Conservation (phyloP, 2,329 filamentous ascomycete species). For the Hypomyces perniciosus region DNA sequence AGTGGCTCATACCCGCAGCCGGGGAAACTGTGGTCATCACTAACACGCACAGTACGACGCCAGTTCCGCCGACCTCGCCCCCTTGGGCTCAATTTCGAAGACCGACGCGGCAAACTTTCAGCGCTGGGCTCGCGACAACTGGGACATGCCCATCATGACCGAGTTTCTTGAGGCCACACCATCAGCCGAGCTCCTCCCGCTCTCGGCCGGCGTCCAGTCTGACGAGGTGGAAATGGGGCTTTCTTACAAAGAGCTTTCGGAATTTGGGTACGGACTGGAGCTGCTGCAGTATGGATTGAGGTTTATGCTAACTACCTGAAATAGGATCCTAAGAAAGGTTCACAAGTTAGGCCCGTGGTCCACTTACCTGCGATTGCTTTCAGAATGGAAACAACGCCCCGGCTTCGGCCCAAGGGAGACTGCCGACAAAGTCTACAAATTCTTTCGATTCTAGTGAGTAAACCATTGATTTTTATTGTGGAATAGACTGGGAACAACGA, state of each 20-base stretch:
- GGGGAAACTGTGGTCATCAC: not conserved
- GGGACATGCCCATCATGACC: constrained; percentile 55
- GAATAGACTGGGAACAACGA: not conserved
- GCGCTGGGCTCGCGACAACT: constrained; percentile 47
- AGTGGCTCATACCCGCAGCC: not conserved
- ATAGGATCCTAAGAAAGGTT: constrained; percentile 34
- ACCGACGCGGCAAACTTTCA: constrained; percentile 62
- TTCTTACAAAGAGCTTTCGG: constrained; percentile 35
- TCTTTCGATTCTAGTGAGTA: not conserved
- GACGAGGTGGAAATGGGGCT: constrained; percentile 39
- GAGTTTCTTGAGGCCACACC: constrained; percentile 57
- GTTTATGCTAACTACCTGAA: not conserved
- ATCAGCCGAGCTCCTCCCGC: constrained; percentile 45
- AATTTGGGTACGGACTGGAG: constrained; percentile 24
- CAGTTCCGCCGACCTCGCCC: constrained; percentile 49
- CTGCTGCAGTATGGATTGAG: not conserved
- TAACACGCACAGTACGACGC: constrained; percentile 34
- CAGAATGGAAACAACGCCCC: constrained; percentile 30
- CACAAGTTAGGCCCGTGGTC: constrained; percentile 37
- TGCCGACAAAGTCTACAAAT: constrained; percentile 25
- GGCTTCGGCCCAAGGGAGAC: constrained; percentile 27
- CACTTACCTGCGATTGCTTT: constrained; percentile 33
- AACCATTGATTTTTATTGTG: not conserved
- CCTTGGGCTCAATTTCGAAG: constrained; percentile 51
- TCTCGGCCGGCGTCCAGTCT: constrained; percentile 34